A percentile compares a stretch with the other conserved stretches of the same genome.
These are phyloP conservation scores for Pythium periplocum DNA, from an alignment of 352 stramenopile genomes.

Conservation along the genomic window DNA sequence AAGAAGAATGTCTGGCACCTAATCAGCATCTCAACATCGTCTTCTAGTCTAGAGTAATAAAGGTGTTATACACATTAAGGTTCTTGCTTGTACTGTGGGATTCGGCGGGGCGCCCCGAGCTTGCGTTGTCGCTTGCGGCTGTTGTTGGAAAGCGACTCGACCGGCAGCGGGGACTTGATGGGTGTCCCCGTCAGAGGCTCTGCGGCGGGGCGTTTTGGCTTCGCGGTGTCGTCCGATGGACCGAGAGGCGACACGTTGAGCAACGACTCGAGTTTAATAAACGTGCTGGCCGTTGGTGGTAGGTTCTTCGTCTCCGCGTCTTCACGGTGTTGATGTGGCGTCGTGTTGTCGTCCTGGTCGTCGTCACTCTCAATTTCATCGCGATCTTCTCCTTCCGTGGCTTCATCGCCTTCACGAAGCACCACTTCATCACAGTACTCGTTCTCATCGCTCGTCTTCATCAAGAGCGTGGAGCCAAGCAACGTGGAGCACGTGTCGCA, in stretches of 20 bases:
- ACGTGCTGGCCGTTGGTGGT: no score
- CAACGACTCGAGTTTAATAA: no score
- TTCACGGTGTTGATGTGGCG: no score
- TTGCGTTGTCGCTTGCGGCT: slow-evolving; percentile 58
- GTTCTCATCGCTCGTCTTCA: slow-evolving; percentile 22
- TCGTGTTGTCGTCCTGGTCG: slow-evolving; percentile 10
- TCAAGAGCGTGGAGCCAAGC: slow-evolving; percentile 14
- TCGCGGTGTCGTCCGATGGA: no score
- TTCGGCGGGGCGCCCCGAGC: slow-evolving; percentile 36
- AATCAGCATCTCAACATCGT: slow-evolving; percentile 68
- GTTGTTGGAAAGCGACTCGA: slow-evolving; percentile 7
- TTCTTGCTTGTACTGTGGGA: slow-evolving; percentile 21
- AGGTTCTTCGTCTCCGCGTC: no score
- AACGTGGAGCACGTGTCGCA: slow-evolving; percentile 33
- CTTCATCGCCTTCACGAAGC: slow-evolving; percentile 2
- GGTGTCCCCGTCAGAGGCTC: neutral
- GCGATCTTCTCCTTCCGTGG: slow-evolving; percentile 13
- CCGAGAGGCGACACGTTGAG: no score
- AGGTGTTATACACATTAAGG: neutral
- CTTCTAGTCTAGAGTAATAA: slow-evolving; percentile 22
- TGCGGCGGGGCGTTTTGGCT: neutral
- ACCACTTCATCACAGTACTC: slow-evolving; percentile 19
- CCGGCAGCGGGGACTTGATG: slow-evolving; percentile 7
- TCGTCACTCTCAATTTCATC: slow-evolving; percentile 17
- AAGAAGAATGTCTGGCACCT: slow-evolving; percentile 67